Percentiles rank a stretch among this genome's conserved stretches.
phyloP scores from a whole-genome alignment of 768 basidiomycete species.

The Kwoniella sp. region DNA sequence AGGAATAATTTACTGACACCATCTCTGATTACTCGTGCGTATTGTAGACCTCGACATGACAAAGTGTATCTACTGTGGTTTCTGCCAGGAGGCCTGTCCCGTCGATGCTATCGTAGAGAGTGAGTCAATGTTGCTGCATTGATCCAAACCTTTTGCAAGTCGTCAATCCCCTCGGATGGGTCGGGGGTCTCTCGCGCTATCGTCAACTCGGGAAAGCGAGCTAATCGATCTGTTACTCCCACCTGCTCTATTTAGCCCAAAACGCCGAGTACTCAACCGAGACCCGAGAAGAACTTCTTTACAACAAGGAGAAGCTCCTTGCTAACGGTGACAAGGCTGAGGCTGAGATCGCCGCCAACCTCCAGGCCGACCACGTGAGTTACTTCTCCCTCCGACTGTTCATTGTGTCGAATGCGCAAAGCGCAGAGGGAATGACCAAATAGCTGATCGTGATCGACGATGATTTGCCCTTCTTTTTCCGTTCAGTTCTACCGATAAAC shows the following conservation, averaged over 20 bases:
- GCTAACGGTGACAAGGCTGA: constrained; percentile 95
- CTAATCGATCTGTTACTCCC: not conserved
- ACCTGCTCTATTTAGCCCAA: constrained; percentile 66
- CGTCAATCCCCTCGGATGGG: too few species aligned
- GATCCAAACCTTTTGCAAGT: not conserved
- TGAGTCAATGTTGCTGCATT: constrained; percentile 59
- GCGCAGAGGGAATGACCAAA: too few species aligned
- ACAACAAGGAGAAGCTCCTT: constrained; percentile 98
- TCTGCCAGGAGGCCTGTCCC: constrained; percentile 99
- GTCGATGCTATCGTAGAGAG: constrained; percentile 99
- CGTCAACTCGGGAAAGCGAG: not conserved
- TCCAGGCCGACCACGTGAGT: constrained; percentile 58
- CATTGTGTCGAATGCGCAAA: not conserved
- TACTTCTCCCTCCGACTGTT: too few species aligned
- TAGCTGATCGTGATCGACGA: not conserved
- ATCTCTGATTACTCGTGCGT: not conserved
- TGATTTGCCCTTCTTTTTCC: too few species aligned
- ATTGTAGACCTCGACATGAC: constrained; percentile 95
- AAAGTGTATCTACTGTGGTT: constrained; percentile 99
- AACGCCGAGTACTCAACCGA: constrained; percentile 98
- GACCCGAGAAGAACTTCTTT: constrained; percentile 94
- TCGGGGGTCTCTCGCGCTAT: too few species aligned
- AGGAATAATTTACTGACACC: too few species aligned
- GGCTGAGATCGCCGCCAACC: constrained; percentile 94
- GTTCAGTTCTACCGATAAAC: not conserved